Evolutionary conservation across 306 rosid species (phyloP), one percentile per base, ranked within the genome.

Genomic region (Alnus glutinosa): DNA sequence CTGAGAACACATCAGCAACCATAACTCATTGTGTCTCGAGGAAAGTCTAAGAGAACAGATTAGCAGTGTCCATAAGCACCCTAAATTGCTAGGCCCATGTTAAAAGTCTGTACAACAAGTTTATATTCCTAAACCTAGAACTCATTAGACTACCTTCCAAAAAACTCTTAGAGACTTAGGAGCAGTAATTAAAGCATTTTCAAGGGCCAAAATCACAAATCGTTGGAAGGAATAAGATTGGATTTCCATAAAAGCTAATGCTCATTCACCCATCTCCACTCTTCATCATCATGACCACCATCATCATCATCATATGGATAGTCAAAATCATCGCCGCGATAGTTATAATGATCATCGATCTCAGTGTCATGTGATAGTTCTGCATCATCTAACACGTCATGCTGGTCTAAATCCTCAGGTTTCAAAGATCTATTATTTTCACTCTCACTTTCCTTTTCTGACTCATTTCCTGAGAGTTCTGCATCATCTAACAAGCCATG

Each of bases 251-350:
- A 59, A 71, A 70, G 50, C 50, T 15, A 47, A 55, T 73, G 32
- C 74, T 87, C 78, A 86, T 79, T 84, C 57, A 77, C 74, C 79
- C 88, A 77, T 81, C 86, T 75, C 83, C 78, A 81, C 78, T 80
- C 81, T 77, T 86, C 88, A 57, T 69, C 84, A 52, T 85, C 84
- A 62, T 75, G 82, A 72, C 46, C 71, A 76, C 37, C 88, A 57
- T 69, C 84, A 39, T 2, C 58, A 61, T 73, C 81, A 78, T 75
- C 85, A 76, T 78, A 70, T 62, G 62, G 37, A 51, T 37, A 16
- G 62, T 71, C 85, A 71, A 50, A 76, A 66, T 30, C 59, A 67
- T 68, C 74, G 34, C 55, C 73, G 13, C 39, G 68, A 42, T 32
- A 57, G n/a, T 76, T 83, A 68, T 19, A 28, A 11, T 64, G 47